phyloP scores from a whole-genome alignment of 441 rosid genomes.

The Manihot esculenta region DNA sequence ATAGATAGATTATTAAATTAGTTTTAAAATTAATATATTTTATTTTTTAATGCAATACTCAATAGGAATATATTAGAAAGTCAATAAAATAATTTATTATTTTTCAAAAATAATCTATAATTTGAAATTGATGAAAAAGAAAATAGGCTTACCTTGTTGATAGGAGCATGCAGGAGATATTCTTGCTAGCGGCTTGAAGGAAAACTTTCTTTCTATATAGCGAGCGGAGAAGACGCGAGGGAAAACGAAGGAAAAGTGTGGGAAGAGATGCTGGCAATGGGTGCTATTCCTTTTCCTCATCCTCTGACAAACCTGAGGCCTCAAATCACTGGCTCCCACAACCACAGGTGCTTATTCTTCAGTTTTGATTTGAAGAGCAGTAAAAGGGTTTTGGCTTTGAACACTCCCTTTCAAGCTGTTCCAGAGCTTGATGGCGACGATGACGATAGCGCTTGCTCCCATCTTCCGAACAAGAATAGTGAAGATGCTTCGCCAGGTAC shows the following conservation, averaged over 20 bases:
- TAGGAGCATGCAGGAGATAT: no score
- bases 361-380: slow-evolving; percentile 2
- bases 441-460: not conserved
- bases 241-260: not conserved
- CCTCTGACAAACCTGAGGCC: not conserved
- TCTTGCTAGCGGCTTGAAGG: no score
- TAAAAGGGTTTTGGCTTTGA: not conserved
- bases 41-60: no score
- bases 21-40: no score
- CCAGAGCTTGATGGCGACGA: slow-evolving; percentile 25
- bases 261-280: slow-evolving; percentile 6
- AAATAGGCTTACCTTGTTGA: no score
- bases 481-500: slow-evolving; percentile 7
- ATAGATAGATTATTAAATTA: no score
- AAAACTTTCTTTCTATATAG: no score
- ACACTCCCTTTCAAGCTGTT: slow-evolving; percentile 31
- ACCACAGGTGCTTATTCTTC: not conserved
- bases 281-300: slow-evolving; percentile 9
- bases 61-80: no score
- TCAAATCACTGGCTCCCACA: not conserved
- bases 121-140: no score
- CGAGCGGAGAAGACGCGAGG: no score
- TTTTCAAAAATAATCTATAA: no score
- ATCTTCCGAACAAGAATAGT: not conserved
- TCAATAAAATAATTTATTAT: no score